Evolutionary conservation across 306 rosid genomes (phyloP).

Genomic region (Clitoria ternatea): DNA sequence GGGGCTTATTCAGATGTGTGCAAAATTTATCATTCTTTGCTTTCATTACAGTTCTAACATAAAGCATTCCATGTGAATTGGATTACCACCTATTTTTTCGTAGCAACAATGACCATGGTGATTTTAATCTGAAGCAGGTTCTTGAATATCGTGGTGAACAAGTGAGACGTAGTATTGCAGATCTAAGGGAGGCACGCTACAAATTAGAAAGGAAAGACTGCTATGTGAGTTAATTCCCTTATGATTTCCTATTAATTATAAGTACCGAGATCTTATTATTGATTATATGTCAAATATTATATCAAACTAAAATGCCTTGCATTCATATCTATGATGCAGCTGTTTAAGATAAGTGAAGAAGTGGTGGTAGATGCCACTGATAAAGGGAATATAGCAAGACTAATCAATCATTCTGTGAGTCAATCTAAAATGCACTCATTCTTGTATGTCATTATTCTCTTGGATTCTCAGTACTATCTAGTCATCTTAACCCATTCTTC

Average conservation of each 20-base stretch:
- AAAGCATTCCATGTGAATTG: conserved; percentile 8
- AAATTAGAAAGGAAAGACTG: conserved; percentile 87
- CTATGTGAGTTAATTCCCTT: conserved; percentile 56
- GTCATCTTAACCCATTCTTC: background rate
- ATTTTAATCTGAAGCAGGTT: conserved; percentile 53
- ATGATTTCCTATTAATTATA: background rate
- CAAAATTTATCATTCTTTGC: background rate
- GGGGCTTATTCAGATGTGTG: background rate
- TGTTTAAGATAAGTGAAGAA: conserved; percentile 97
- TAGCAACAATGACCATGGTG: conserved; percentile 11
- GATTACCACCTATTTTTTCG: background rate
- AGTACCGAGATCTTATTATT: background rate
- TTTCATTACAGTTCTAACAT: background rate
- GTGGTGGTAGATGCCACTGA: conserved; percentile 99
- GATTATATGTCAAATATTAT: background rate
- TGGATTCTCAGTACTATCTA: background rate
- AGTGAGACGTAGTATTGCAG: conserved; percentile 88
- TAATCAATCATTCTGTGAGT: conserved; percentile 96
- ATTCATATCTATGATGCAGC: conserved; percentile 48
- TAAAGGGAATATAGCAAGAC: conserved; percentile 97
- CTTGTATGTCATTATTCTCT: background rate
- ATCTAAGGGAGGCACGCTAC: conserved; percentile 88
- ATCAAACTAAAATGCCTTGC: background rate
- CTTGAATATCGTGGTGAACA: conserved; percentile 99
- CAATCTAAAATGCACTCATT: background rate